A percentile compares a stretch with the other conserved stretches of the same genome.
phyloP scores from a whole-genome alignment of 495 filamentous ascomycete genomes.

The Penicillium cataractarum region DNA sequence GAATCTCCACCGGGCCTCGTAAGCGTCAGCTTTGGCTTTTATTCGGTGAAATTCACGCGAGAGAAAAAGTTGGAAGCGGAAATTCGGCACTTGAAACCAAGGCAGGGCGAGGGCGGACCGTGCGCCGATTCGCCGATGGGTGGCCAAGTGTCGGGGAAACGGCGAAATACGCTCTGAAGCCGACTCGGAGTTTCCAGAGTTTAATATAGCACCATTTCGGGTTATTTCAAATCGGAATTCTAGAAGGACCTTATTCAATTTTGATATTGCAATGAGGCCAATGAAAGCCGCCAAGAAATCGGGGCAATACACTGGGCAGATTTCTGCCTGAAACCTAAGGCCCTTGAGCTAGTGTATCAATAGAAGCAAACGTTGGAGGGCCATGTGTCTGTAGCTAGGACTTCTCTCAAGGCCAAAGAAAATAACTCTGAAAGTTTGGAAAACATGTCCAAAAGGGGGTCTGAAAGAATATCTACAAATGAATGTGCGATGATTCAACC shows the following conservation, averaged over 20 bases:
- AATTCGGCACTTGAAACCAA: neutral
- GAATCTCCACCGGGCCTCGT: neutral
- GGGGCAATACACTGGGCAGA: too few relatives aligned
- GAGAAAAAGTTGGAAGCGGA: neutral
- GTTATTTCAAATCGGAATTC: neutral
- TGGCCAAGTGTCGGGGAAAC: neutral
- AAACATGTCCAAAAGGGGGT: too few relatives aligned
- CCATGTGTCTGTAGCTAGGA: too few relatives aligned
- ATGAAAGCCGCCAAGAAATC: too few relatives aligned
- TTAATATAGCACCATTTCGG: neutral
- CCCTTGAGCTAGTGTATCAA: too few relatives aligned
- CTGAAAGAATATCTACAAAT: too few relatives aligned
- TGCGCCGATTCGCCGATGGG: neutral
- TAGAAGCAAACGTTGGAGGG: too few relatives aligned
- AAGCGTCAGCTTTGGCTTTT: neutral
- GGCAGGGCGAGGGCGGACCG: neutral
- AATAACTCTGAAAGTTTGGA: too few relatives aligned
- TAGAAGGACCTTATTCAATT: neutral
- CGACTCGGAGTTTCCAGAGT: neutral
- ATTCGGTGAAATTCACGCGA: neutral
- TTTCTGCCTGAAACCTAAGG: neutral
- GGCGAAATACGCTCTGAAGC: neutral
- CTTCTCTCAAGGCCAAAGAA: too few relatives aligned
- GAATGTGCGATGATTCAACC: too few relatives aligned
- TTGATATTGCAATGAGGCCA: too few relatives aligned